Conservation (phyloP, 1,284 basidiomycete species). For the Hemileia vastatrix region DNA sequence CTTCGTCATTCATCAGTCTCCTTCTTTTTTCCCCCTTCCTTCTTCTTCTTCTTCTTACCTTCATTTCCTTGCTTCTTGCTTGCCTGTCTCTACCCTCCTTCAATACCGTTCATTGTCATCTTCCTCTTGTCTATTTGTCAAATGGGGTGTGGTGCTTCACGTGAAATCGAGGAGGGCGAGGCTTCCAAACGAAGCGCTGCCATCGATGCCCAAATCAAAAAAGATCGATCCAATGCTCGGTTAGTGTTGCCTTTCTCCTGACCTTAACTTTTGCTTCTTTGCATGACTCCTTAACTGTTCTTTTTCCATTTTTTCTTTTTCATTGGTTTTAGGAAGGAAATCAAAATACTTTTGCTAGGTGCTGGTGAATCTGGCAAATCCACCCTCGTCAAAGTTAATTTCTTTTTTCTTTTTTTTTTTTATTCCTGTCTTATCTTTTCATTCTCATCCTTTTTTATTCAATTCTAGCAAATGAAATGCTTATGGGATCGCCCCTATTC, state of each 20-base stretch:
- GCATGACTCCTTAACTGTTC: background rate
- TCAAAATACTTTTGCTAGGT: slow-evolving; percentile 59
- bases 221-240: slow-evolving; percentile 18
- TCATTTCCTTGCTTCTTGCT: too few species aligned
- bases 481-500: slow-evolving; percentile 13
- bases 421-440: background rate
- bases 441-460: background rate
- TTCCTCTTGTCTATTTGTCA: too few species aligned
- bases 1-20: too few species aligned
- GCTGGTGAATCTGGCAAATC: slow-evolving; percentile 91
- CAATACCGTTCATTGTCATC: too few species aligned
- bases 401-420: background rate
- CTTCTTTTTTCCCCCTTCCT: too few species aligned
- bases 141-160: slow-evolving; percentile 16
- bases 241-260: background rate
- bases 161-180: slow-evolving; percentile 4
- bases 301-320: background rate
- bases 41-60: too few species aligned
- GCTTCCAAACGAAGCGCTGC: slow-evolving; percentile 13
- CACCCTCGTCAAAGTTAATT: slow-evolving; percentile 69
- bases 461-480: slow-evolving; percentile 14
- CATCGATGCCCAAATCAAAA: slow-evolving; percentile 19
- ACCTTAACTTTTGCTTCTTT: background rate
- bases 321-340: slow-evolving; percentile 16
- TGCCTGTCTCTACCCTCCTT: too few species aligned